Conservation (phyloP, 345 rosid species). For the Euphorbia pulcherrima region DNA sequence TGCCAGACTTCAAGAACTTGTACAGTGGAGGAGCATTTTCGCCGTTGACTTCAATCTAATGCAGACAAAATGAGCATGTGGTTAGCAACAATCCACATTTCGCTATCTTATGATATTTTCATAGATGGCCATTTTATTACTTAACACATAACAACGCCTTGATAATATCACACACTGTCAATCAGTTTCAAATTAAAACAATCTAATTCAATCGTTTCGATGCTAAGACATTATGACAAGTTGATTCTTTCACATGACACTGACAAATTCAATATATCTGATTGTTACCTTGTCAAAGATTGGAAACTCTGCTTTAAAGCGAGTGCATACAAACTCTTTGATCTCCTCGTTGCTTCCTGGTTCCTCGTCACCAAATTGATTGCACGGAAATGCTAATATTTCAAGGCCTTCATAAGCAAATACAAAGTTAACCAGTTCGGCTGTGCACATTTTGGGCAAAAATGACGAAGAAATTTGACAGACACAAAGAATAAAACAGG, state of each 20-base stretch:
- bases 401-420: slow-evolving; percentile 20
- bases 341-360: slow-evolving; percentile 31
- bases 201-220: not conserved
- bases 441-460: not conserved
- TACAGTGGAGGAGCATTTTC: slow-evolving; percentile 29
- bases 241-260: not conserved
- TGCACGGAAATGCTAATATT: slow-evolving; percentile 34
- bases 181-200: not conserved
- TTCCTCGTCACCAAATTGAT: slow-evolving; percentile 35
- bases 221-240: not conserved
- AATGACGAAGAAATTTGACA: not conserved
- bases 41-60: slow-evolving; percentile 32
- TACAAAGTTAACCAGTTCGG: not conserved
- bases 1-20: slow-evolving; percentile 29
- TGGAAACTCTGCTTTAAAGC: slow-evolving; percentile 31
- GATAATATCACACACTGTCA: not conserved
- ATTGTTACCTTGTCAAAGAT: slow-evolving; percentile 27
- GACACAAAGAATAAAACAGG: not conserved
- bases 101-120: not conserved
- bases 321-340: slow-evolving; percentile 27
- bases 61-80: not conserved
- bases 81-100: not conserved
- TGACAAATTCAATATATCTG: slow-evolving; percentile 1
- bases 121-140: not conserved
- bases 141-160: not conserved